Evolutionary conservation across 2,329 filamentous ascomycete genomes (phyloP).

Genomic region (Metarhizium brunneum): DNA sequence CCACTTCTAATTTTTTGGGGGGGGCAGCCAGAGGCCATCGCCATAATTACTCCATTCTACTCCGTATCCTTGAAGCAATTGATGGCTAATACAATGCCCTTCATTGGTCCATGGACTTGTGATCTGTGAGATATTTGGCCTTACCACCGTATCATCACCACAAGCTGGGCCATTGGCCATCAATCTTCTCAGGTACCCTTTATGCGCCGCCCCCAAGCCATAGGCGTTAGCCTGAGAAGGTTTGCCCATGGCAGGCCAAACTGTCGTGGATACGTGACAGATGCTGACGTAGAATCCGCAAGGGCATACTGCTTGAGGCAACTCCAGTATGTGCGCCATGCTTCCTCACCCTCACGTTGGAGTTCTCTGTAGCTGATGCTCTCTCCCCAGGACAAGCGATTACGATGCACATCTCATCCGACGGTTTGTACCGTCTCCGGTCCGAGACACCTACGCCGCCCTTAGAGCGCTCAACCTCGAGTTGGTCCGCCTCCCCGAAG

Average conservation of each 20-base stretch:
- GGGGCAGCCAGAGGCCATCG: background rate
- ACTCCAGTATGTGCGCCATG: slow-evolving; percentile 30
- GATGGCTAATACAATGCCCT: slow-evolving; percentile 9
- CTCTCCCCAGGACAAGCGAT: slow-evolving; percentile 62
- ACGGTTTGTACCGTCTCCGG: slow-evolving; percentile 68
- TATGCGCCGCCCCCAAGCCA: slow-evolving; percentile 30
- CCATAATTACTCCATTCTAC: background rate
- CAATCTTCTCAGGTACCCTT: background rate
- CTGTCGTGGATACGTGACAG: slow-evolving; percentile 36
- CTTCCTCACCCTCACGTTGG: no score
- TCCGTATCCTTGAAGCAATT: background rate
- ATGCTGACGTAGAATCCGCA: slow-evolving; percentile 42
- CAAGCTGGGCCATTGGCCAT: background rate
- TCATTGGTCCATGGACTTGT: slow-evolving; percentile 7
- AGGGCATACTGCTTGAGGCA: slow-evolving; percentile 45
- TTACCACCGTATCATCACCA: background rate
- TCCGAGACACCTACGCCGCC: slow-evolving; percentile 78
- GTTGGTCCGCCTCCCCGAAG: slow-evolving; percentile 80
- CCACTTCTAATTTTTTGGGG: background rate
- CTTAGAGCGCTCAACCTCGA: slow-evolving; percentile 91
- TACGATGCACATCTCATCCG: slow-evolving; percentile 80
- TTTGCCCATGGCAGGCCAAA: slow-evolving; percentile 17
- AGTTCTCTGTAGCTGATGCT: slow-evolving; percentile 5
- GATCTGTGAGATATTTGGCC: background rate
- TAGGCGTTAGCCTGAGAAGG: slow-evolving; percentile 29